Evolutionary conservation across 2,329 filamentous ascomycete species (phyloP).

Genomic region (Fusarium sp.): DNA sequence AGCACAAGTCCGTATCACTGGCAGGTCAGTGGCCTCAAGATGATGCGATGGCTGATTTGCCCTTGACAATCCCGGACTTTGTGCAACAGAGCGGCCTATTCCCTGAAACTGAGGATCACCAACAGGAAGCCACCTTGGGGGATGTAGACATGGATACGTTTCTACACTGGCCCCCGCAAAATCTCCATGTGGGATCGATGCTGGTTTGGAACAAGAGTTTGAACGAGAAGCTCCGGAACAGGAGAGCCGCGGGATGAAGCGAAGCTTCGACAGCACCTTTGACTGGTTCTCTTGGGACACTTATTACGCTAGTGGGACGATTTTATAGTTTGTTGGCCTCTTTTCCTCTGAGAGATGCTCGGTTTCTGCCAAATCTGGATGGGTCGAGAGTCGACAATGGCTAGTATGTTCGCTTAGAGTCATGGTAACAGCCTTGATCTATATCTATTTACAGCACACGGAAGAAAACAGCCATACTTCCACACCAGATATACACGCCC

Average conservation of each 20-base stretch:
- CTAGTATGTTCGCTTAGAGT: not conserved
- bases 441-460: not conserved
- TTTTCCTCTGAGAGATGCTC: not conserved
- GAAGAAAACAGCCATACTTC: not conserved
- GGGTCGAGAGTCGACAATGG: not conserved
- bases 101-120: too few relatives aligned
- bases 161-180: not conserved
- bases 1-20: not conserved
- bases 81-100: not conserved
- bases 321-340: not conserved
- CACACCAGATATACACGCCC: not conserved
- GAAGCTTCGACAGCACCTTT: not conserved
- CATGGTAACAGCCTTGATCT: not conserved
- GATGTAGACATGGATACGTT: not conserved
- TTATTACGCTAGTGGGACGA: not conserved
- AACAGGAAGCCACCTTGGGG: not conserved
- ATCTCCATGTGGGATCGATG: too few relatives aligned
- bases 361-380: not conserved
- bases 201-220: too few relatives aligned
- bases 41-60: not conserved
- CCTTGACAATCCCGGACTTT: not conserved
- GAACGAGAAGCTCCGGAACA: not conserved
- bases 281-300: not conserved
- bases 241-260: not conserved
- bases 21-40: too few relatives aligned